Conservation (phyloP, 768 basidiomycete species). For the Zangia roseola region DNA sequence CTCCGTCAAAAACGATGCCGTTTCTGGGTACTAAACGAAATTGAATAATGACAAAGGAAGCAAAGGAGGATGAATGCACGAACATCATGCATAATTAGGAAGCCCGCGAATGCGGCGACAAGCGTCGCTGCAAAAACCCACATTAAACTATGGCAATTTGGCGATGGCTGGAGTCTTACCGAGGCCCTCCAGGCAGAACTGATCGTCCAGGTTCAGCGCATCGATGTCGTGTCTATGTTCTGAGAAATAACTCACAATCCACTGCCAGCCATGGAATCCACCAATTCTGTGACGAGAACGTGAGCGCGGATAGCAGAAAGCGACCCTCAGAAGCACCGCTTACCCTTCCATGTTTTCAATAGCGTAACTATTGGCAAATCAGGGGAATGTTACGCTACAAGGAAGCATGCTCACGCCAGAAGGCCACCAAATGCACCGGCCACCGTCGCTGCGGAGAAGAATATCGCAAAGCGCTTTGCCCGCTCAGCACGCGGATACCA, state of each 20-base stretch:
- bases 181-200: slow-evolving; percentile 25
- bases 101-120: slow-evolving; percentile 20
- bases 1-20: slow-evolving; percentile 47
- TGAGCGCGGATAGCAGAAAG: neutral
- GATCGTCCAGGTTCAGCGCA: neutral
- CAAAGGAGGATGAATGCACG: slow-evolving; percentile 2
- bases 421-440: slow-evolving; percentile 48
- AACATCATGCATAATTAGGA: slow-evolving; percentile 52
- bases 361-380: slow-evolving; percentile 25
- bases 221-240: neutral
- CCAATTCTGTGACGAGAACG: slow-evolving; percentile 1
- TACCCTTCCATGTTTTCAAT: slow-evolving; percentile 28
- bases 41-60: neutral
- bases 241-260: slow-evolving; percentile 22
- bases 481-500: slow-evolving; percentile 58
- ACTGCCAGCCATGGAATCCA: slow-evolving; percentile 27
- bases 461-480: slow-evolving; percentile 52
- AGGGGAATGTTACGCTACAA: neutral
- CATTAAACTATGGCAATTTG: neutral
- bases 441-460: slow-evolving; percentile 56
- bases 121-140: slow-evolving; percentile 10
- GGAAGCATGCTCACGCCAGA: slow-evolving; percentile 34
- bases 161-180: slow-evolving; percentile 1
- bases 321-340: slow-evolving; percentile 23
- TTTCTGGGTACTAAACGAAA: slow-evolving; percentile 44